A percentile compares a stretch with the other conserved stretches of the same genome.
These are phyloP conservation scores for Candida sanyaensis DNA, from an alignment of 1,139 yeast species.

Conservation along the genomic window DNA sequence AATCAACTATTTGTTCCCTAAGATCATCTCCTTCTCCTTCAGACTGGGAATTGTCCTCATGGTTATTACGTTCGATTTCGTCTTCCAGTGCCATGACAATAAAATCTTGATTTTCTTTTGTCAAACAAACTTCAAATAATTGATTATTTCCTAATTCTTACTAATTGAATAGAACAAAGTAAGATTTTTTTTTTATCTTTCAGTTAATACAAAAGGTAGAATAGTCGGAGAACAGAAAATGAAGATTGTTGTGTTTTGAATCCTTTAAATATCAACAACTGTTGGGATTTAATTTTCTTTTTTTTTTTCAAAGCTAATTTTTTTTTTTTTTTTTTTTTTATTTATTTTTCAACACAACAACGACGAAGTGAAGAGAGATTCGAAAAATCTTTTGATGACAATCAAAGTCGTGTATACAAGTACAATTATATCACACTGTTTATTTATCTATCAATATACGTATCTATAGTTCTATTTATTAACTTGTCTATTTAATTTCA, in stretches of 20 bases:
- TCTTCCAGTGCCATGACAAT: slow-evolving; percentile 18
- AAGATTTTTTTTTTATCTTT: not conserved
- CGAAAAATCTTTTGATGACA: slow-evolving; percentile 2
- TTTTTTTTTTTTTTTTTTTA: too few relatives aligned
- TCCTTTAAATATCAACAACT: too few relatives aligned
- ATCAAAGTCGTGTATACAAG: not conserved
- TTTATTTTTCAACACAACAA: not conserved
- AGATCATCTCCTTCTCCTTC: slow-evolving; percentile 48
- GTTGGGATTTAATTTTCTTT: not conserved
- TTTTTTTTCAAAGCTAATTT: not conserved
- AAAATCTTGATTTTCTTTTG: not conserved
- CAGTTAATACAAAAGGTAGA: too few relatives aligned
- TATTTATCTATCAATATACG: too few relatives aligned
- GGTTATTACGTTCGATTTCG: slow-evolving; percentile 38
- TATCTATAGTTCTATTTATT: slow-evolving; percentile 10
- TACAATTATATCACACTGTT: not conserved
- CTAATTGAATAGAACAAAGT: not conserved
- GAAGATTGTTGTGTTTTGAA: too few relatives aligned
- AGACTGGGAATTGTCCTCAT: slow-evolving; percentile 21
- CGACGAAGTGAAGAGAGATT: not conserved
- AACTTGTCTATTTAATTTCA: slow-evolving; percentile 64
- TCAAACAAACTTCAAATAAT: too few relatives aligned
- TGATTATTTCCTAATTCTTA: too few relatives aligned
- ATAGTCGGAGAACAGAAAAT: too few relatives aligned
- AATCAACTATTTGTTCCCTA: slow-evolving; percentile 40